These are phyloP conservation scores for Cladophialophora exuberans DNA, from an alignment of 2,329 filamentous ascomycete genomes.

Conservation along the genomic window DNA sequence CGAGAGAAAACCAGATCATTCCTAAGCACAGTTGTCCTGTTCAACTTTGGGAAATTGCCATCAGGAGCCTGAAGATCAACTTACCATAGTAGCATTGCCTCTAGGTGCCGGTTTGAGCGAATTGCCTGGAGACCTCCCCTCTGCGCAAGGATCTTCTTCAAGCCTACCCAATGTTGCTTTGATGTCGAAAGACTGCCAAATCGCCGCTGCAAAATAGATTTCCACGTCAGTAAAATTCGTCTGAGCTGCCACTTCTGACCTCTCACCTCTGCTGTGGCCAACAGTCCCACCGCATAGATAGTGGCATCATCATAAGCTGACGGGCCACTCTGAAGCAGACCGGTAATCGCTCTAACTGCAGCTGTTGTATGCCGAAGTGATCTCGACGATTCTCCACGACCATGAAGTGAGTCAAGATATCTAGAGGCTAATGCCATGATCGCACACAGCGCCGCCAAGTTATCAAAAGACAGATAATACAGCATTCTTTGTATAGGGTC, in stretches of 20 bases:
- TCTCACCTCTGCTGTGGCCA: not conserved
- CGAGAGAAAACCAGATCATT: constrained; percentile 4
- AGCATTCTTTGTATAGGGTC: not conserved
- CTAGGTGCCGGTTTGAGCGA: not conserved
- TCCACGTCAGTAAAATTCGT: no score
- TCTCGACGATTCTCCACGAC: not conserved
- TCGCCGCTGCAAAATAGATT: not conserved
- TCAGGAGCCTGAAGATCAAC: not conserved
- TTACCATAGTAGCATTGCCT: not conserved
- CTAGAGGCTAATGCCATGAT: not conserved
- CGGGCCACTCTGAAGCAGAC: not conserved
- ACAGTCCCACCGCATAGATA: not conserved
- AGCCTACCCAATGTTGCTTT: constrained; percentile 4
- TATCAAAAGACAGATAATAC: not conserved
- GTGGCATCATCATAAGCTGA: not conserved
- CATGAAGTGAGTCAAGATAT: constrained; percentile 4
- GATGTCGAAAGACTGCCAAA: not conserved
- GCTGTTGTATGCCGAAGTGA: not conserved
- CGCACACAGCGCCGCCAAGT: not conserved
- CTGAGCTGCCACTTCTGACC: no score
- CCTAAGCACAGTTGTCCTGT: not conserved
- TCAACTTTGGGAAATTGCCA: not conserved
- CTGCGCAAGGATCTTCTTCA: constrained; percentile 3
- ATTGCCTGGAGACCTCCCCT: constrained; percentile 1
- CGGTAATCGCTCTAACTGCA: not conserved